Evolutionary conservation across 345 rosid genomes (phyloP).

Genomic region (Lepidium sativum): DNA sequence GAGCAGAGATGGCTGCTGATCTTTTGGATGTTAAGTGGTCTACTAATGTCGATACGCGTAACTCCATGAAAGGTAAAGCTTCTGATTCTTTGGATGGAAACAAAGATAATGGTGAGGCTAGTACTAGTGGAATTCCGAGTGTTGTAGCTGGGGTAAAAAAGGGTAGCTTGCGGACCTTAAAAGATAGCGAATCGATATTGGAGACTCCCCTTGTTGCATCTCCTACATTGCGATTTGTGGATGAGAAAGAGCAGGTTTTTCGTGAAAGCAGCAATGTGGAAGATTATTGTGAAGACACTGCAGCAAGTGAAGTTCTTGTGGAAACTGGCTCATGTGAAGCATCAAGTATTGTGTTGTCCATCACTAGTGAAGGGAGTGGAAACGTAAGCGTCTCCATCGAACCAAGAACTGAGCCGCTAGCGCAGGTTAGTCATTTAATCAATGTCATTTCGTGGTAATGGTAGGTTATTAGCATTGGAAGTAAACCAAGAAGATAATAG

Average conservation of each 20-base stretch:
- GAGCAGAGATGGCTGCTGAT: slow-evolving; percentile 85
- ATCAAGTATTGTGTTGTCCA: slow-evolving; percentile 24
- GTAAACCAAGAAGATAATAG: background rate
- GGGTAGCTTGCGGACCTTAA: background rate
- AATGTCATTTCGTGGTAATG: background rate
- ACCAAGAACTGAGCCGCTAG: background rate
- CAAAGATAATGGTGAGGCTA: background rate
- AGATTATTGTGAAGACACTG: slow-evolving; percentile 29
- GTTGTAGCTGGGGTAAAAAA: background rate
- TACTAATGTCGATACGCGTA: slow-evolving; percentile 49
- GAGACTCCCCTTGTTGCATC: slow-evolving; percentile 31
- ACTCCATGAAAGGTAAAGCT: slow-evolving; percentile 25
- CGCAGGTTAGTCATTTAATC: slow-evolving; percentile 9
- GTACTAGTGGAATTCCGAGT: background rate
- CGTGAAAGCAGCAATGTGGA: slow-evolving; percentile 25
- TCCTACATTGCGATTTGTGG: slow-evolving; percentile 21
- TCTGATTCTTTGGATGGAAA: background rate
- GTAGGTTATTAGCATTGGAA: background rate
- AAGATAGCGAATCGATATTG: slow-evolving; percentile 17
- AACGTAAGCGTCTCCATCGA: slow-evolving; percentile 16
- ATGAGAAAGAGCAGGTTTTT: slow-evolving; percentile 32
- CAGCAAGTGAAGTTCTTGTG: slow-evolving; percentile 16
- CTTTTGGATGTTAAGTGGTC: slow-evolving; percentile 89
- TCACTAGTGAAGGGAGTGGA: slow-evolving; percentile 33
- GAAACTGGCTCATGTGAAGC: slow-evolving; percentile 27